Evolutionary conservation across 306 rosid genomes (phyloP).

Genomic region (Neltuma alba): DNA sequence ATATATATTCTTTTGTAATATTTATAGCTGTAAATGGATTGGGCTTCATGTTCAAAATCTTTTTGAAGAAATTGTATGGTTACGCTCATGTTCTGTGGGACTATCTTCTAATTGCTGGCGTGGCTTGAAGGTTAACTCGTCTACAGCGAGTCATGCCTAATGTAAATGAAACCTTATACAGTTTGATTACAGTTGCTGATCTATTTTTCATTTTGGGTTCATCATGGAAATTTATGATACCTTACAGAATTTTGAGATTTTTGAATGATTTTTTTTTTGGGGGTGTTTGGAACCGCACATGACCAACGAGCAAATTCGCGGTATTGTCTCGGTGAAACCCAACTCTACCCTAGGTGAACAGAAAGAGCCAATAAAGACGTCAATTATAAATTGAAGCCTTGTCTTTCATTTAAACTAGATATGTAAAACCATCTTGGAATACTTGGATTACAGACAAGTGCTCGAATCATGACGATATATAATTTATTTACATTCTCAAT

Average conservation of each 20-base stretch:
- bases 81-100: neutral
- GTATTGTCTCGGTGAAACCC: neutral
- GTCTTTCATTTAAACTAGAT: neutral
- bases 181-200: neutral
- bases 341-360: neutral
- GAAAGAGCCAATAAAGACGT: neutral
- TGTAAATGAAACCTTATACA: neutral
- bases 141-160: neutral
- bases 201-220: neutral
- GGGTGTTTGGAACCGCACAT: neutral
- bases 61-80: neutral
- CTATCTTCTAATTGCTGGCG: neutral
- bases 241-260: neutral
- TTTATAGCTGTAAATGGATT: conserved; percentile 30
- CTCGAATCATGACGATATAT: neutral
- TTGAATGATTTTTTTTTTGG: no score
- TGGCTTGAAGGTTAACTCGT: neutral
- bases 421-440: neutral
- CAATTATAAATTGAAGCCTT: neutral
- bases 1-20: conserved; percentile 12
- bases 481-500: neutral
- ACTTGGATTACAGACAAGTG: neutral
- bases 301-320: neutral
- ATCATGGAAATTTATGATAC: neutral
- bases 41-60: conserved; percentile 17